Evolutionary conservation across 371 early-diverging fungal genomes (phyloP), one percentile per base, ranked within the genome.

Genomic region (Mortierella sp.): DNA sequence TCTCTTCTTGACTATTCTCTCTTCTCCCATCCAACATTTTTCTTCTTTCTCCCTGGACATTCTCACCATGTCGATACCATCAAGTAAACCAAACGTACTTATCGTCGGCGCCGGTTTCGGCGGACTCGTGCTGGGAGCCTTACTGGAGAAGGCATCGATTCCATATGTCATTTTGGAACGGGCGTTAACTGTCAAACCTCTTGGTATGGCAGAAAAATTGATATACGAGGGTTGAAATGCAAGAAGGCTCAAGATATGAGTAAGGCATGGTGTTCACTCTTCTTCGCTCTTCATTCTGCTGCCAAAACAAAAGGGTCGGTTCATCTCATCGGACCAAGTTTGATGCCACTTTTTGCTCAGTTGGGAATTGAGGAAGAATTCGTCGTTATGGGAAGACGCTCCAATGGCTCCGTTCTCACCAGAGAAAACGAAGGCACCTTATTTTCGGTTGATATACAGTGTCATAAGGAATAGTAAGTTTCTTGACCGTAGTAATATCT

Each of bases 121-220:
- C 1, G 71, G 71, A 8, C 48, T 71, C 26, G n/a, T 71, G 63
- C 31, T 71, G 45, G 47, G 71, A 0, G 39, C 41, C n/a, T 64
- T 71, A 11, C 64, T 71, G 8, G 64, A 71, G 50, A 41, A 31
- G 39, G 39, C 64, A 37, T 10, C 29, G n/a, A 48, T 71, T 22
- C 48, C 64, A 4, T 64, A 71, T 22, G 48, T 48, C 19, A 71
- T 71, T 13, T 71, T 48, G 37, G 71, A 71, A 43, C 71, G 71
- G 22, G 45, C 64, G 4, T 37, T 34, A 14, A 48, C 43, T 4
- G 16, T 45, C n/a, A 63, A 64, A 16, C 64, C 71, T 45, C 39
- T 71, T 41, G 71, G 71, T 37, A 22, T 37, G 48, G n/a, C n/a
- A n/a, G 9, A n/a, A 1, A n/a, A n/a, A 22, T n/a, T n/a, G n/a